Evolutionary conservation across 78 protist genomes (phyloP), one percentile per base, ranked within the genome.

Genomic region (Guillardia theta): DNA sequence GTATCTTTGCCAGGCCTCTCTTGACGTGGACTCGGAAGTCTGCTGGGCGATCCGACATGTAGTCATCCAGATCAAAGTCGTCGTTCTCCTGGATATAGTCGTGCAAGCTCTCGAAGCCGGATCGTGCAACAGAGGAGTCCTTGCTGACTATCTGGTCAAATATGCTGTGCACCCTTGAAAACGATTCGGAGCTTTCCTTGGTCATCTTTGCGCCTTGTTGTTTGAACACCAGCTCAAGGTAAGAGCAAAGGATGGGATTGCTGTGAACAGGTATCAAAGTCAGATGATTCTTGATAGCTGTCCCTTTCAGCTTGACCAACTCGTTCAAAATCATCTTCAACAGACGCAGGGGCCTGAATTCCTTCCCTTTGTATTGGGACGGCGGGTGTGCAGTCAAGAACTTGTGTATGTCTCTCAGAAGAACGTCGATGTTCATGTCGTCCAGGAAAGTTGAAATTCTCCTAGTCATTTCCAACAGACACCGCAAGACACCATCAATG

Each of bases 171-270:
- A n/a, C n/a, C n/a, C n/a, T n/a, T n/a, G n/a, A n/a, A n/a, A n/a
- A n/a, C n/a, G n/a, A n/a, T n/a, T n/a, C n/a, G n/a, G n/a, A n/a
- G n/a, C n/a, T n/a, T n/a, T n/a, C n/a, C n/a, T n/a, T n/a, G n/a
- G n/a, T n/a, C n/a, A n/a, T n/a, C n/a, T n/a, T n/a, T n/a, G n/a
- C n/a, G n/a, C n/a, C n/a, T n/a, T 78, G 90, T 50, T 78, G 90
- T 50, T 78, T 37, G 90, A 78, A 43, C 18, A 78, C 48, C 47
- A 78, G 48, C 53, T 78, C 90, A 22, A 33, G 88, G 88, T 77
- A 77, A 48, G 90, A 78, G 90, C 90, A 78, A 4, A 78, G 90
- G 24, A 48, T 78, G 44, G 90, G 90, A 36, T 78, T 78, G 90
- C 43, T 43, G 44, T 78, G 24, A 4, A 78, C 90, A 2, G 90